phyloP scores from a whole-genome alignment of 2,329 filamentous ascomycete genomes.

The Calycina herbarum region DNA sequence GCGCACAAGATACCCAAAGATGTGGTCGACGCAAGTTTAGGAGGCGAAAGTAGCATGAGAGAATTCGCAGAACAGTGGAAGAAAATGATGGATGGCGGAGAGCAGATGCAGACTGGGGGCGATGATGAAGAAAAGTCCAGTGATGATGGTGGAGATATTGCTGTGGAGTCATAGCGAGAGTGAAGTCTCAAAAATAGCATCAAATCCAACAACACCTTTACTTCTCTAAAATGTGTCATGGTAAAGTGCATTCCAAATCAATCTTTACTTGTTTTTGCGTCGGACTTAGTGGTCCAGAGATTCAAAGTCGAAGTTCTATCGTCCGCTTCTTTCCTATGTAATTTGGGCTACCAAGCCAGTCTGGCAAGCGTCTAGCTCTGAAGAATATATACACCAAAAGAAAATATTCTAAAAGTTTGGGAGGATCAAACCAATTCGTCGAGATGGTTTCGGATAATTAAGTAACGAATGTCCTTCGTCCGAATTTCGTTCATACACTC shows the following conservation, averaged over 20 bases:
- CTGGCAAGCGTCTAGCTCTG: too few species aligned
- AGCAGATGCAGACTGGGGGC: slow-evolving; percentile 39
- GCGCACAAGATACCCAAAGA: slow-evolving; percentile 95
- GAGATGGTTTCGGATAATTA: too few species aligned
- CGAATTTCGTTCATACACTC: too few species aligned
- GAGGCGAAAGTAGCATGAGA: slow-evolving; percentile 72
- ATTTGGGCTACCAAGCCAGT: too few species aligned
- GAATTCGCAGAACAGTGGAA: slow-evolving; percentile 81
- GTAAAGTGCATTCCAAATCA: neutral
- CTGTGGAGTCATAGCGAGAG: slow-evolving; percentile 5
- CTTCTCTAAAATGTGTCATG: neutral
- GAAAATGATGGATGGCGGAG: slow-evolving; percentile 50
- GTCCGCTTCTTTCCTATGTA: too few species aligned
- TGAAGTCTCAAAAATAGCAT: neutral
- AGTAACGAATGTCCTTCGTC: too few species aligned
- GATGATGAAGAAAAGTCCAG: slow-evolving; percentile 42
- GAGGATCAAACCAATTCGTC: too few species aligned
- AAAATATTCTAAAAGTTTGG: too few species aligned
- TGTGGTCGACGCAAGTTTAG: slow-evolving; percentile 71
- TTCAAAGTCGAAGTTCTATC: neutral
- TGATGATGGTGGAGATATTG: slow-evolving; percentile 19
- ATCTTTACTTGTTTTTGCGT: neutral
- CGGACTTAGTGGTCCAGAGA: neutral
- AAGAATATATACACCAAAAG: too few species aligned
- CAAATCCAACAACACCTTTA: neutral